Conservation (phyloP, 2,329 filamentous ascomycete genomes). For the Thermothelomyces thermophilus region DNA sequence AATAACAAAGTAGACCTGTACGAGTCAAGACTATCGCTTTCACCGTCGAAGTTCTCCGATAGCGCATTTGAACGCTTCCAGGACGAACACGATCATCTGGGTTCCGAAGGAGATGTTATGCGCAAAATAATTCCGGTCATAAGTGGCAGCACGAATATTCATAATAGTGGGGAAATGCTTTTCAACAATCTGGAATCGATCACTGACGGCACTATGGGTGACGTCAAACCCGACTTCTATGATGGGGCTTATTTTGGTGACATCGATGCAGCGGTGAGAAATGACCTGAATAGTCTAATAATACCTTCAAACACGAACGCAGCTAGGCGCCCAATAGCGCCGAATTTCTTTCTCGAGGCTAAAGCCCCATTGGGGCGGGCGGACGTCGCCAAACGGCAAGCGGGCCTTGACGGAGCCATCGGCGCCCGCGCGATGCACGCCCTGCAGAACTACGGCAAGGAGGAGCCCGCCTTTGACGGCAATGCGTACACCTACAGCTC, state of each 20-base stretch:
- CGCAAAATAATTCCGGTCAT: slow-evolving; percentile 11
- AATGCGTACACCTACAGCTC: slow-evolving; percentile 29
- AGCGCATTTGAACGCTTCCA: slow-evolving; percentile 20
- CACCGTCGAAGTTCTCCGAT: slow-evolving; percentile 16
- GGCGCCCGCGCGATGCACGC: slow-evolving; percentile 33
- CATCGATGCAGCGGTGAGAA: slow-evolving; percentile 8
- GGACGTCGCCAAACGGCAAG: slow-evolving; percentile 26
- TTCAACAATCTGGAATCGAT: slow-evolving; percentile 11
- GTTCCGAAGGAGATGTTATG: slow-evolving; percentile 1
- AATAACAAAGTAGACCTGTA: not conserved
- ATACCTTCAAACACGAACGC: slow-evolving; percentile 18
- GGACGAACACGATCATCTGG: slow-evolving; percentile 12
- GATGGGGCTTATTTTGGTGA: slow-evolving; percentile 11
- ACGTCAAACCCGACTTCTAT: slow-evolving; percentile 13
- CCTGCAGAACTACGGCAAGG: slow-evolving; percentile 32
- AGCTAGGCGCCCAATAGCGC: slow-evolving; percentile 5
- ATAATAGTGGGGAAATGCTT: not conserved
- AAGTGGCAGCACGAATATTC: slow-evolving; percentile 5
- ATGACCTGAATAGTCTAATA: slow-evolving; percentile 16
- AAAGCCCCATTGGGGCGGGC: not conserved
- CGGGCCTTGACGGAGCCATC: slow-evolving; percentile 32
- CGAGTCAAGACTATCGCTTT: slow-evolving; percentile 13
- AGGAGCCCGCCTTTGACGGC: slow-evolving; percentile 32
- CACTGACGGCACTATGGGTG: not conserved
- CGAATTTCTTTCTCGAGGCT: slow-evolving; percentile 6